Base-by-base conservation (phyloP, 2,329 filamentous ascomycete species). In the Penicillium sp. region DNA sequence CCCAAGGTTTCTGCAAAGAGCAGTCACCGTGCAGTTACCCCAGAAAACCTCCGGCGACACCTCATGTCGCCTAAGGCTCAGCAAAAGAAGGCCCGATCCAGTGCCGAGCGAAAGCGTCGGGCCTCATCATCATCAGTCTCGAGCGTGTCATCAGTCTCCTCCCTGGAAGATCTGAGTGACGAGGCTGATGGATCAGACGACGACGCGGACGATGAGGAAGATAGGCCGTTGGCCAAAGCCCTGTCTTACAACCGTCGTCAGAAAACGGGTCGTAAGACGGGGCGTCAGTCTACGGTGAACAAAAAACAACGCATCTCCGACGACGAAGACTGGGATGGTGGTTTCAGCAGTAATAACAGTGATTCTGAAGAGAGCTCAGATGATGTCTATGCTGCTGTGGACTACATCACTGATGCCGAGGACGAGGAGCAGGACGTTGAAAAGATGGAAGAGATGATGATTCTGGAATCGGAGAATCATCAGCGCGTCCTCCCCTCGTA, bases 341-440 rank as follows among this genome's bases (percentile, higher is more conserved):
- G 65, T 44, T 60, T 63, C 28, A 64, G 63, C 49, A 70, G 65
- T 46, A 64, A 65, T 36, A 64, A 58, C 21, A 65, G 63, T 44
- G 70, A 71, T 29, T 69, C 68, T 8, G 68, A 66, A 23, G 66
- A 69, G 21, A 71, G 67, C 56, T 87, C 83, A 57, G 84, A 86
- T 54, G 88, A 90, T 64, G 84, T 86, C 51, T 90, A 91, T 70
- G 88, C 85, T 1, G 87, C 80, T 34, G 86, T 95, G 54, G 88
- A 93, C 67, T 84, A 90, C 46, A 87, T 95, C 55, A 89, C 83
- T 61, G 89, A 92, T 63, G 86, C 84, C 10, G 89, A 92, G 57
- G 86, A 90, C 58, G 89, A 93, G 69, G 87, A 93, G 70, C 84
- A 88, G 59, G 84, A 89, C 79, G 84, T 93, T 51, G 82, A 88